phyloP scores from a whole-genome alignment of 2,329 filamentous ascomycete species.

The Parasarocladium wereldwijsianum region DNA sequence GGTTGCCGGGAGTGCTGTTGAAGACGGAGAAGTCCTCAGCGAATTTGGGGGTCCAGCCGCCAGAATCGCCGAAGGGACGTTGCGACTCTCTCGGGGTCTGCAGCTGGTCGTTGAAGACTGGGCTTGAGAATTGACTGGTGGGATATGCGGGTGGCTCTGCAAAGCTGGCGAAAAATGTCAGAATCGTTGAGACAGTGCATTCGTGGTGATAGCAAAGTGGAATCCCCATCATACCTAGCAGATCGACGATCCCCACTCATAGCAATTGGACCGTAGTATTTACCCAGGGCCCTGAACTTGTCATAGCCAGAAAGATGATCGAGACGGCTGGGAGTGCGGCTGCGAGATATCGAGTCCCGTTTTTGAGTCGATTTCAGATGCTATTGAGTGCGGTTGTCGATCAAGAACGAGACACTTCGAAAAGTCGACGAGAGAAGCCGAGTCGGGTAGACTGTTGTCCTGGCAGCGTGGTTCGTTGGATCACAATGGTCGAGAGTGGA shows the following conservation, averaged over 20 bases:
- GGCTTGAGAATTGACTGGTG: slow-evolving; percentile 36
- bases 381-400: too few species aligned
- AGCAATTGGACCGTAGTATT: too few species aligned
- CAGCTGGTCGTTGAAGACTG: slow-evolving; percentile 40
- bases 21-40: slow-evolving; percentile 53
- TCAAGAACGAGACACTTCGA: too few species aligned
- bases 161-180: slow-evolving; percentile 31
- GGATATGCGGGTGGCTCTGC: slow-evolving; percentile 40
- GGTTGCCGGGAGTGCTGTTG: slow-evolving; percentile 46
- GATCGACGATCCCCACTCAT: slow-evolving; percentile 47
- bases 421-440: too few species aligned
- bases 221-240: slow-evolving; percentile 32
- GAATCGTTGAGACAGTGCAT: slow-evolving; percentile 8
- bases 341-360: background rate
- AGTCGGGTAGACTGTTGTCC: too few species aligned
- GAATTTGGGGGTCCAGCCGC: slow-evolving; percentile 45
- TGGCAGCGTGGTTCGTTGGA: too few species aligned
- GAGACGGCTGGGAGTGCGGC: too few species aligned
- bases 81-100: slow-evolving; percentile 34
- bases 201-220: slow-evolving; percentile 5
- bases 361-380: too few species aligned
- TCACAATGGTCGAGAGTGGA: too few species aligned
- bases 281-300: too few species aligned
- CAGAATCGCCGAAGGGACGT: slow-evolving; percentile 31
- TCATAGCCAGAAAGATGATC: too few species aligned